These are phyloP conservation scores for Cryptococcus sp. DNA, from an alignment of 1,284 basidiomycete genomes.

Conservation along the genomic window DNA sequence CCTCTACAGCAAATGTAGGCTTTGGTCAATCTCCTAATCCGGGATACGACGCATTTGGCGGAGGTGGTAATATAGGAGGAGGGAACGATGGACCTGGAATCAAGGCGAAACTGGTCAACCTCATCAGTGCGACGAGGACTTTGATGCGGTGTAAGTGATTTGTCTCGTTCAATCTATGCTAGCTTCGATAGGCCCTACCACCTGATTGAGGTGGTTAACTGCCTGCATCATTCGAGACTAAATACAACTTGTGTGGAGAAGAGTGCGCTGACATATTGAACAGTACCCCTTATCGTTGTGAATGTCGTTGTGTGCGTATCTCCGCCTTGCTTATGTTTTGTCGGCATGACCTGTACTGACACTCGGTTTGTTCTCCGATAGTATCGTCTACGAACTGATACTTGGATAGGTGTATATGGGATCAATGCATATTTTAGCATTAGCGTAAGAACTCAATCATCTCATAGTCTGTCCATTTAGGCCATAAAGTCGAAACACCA, in stretches of 20 bases:
- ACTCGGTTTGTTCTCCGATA: conserved; percentile 1
- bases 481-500: too few species aligned
- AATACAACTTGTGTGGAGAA: neutral
- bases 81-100: conserved; percentile 65
- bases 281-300: conserved; percentile 82
- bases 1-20: conserved; percentile 46
- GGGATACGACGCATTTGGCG: conserved; percentile 29
- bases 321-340: neutral
- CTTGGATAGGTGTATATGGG: conserved; percentile 55
- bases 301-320: conserved; percentile 67
- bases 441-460: too few species aligned
- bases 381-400: conserved; percentile 74
- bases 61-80: conserved; percentile 35
- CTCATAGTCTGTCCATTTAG: too few species aligned
- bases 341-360: too few species aligned
- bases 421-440: neutral
- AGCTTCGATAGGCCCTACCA: too few species aligned
- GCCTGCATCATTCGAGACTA: neutral
- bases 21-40: conserved; percentile 47
- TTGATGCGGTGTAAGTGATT: conserved; percentile 80
- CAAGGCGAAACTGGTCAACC: conserved; percentile 82
- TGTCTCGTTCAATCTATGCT: neutral
- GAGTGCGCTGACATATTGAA: conserved; percentile 4
- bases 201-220: too few species aligned
- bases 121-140: conserved; percentile 90